Evolutionary conservation across 306 rosid genomes (phyloP).

Genomic region (Vigna nakashimae): DNA sequence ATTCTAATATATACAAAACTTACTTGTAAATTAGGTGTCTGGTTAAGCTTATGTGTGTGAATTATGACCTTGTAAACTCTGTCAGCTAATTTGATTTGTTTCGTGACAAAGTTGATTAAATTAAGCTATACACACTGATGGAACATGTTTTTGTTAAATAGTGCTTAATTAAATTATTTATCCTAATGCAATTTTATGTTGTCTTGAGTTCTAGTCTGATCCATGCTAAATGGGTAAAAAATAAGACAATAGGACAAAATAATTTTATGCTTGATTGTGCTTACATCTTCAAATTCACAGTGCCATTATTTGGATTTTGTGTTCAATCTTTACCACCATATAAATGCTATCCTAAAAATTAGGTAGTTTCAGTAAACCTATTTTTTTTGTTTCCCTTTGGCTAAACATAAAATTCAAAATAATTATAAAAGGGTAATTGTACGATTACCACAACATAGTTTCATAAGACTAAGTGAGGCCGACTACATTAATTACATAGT

Average conservation of each 20-base stretch:
- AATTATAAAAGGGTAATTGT: not conserved
- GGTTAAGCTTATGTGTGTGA: constrained; percentile 8
- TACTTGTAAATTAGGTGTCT: not conserved
- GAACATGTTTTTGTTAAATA: not conserved
- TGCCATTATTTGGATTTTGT: constrained; percentile 10
- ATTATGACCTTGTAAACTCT: not conserved
- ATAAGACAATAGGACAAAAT: not conserved
- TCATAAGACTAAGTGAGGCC: not conserved
- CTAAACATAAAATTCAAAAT: too few relatives aligned
- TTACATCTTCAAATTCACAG: not conserved
- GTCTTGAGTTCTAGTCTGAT: constrained; percentile 13
- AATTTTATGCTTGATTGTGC: constrained; percentile 4
- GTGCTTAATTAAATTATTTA: not conserved
- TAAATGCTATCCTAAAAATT: not conserved
- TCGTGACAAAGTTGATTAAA: not conserved
- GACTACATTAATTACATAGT: not conserved
- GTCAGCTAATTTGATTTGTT: not conserved
- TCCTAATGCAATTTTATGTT: not conserved
- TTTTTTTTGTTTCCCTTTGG: not conserved
- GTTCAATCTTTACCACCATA: constrained; percentile 17
- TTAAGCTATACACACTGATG: not conserved
- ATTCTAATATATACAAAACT: too few relatives aligned
- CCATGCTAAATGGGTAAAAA: constrained; percentile 24
- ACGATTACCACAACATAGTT: not conserved
- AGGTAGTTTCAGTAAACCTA: not conserved